Evolutionary conservation across 495 filamentous ascomycete genomes (phyloP).

Genomic region (Neurospora sp.): DNA sequence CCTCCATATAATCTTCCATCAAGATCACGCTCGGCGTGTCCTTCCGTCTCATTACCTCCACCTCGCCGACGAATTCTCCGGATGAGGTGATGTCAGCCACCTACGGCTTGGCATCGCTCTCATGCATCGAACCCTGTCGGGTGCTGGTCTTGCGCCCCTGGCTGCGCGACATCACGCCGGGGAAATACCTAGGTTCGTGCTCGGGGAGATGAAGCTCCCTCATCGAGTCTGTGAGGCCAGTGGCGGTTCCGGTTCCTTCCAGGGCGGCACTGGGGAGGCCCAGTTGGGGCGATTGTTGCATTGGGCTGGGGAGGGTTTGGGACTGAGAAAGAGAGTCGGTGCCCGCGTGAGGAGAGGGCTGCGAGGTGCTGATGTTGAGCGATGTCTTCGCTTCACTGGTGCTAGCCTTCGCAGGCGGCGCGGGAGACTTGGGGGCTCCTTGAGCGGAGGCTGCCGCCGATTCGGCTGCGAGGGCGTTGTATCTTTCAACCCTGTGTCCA

Average conservation of each 20-base stretch:
- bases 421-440: slow-evolving; percentile 15
- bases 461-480: slow-evolving; percentile 11
- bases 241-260: background rate
- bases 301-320: slow-evolving; percentile 11
- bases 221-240: slow-evolving; percentile 8
- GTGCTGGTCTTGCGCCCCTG: slow-evolving; percentile 38
- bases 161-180: slow-evolving; percentile 55
- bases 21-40: background rate
- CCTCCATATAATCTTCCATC: background rate
- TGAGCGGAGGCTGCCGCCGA: background rate
- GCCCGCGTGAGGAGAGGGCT: background rate
- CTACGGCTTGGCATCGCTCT: slow-evolving; percentile 18
- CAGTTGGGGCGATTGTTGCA: slow-evolving; percentile 8
- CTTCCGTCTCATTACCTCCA: background rate
- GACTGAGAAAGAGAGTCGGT: slow-evolving; percentile 7
- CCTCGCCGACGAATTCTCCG: background rate
- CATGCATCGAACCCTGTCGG: slow-evolving; percentile 28
- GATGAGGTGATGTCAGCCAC: background rate
- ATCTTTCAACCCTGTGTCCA: slow-evolving; percentile 20
- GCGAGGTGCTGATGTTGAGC: background rate
- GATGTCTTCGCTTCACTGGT: slow-evolving; percentile 4
- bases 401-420: slow-evolving; percentile 20
- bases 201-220: slow-evolving; percentile 37
- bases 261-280: background rate
- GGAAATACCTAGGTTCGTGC: slow-evolving; percentile 60